Evolutionary conservation across 208 protist genomes (phyloP).

Genomic region (Borovskyia barvae): DNA sequence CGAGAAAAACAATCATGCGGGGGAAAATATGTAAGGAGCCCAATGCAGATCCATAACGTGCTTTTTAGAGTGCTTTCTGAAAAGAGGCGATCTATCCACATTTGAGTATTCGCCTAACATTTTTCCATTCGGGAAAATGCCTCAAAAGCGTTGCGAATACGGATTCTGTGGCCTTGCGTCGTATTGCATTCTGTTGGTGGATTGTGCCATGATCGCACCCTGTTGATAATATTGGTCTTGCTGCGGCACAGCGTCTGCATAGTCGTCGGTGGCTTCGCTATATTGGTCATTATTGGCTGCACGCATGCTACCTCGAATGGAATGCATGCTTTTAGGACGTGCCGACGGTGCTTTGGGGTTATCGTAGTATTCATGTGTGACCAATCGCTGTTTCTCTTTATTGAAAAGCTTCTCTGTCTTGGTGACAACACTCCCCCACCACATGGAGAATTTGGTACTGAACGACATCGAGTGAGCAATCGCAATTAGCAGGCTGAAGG

Average conservation of each 20-base stretch:
- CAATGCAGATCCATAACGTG: no score
- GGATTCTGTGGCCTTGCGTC: no score
- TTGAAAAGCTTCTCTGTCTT: conserved; percentile 55
- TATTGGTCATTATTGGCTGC: conserved; percentile 1
- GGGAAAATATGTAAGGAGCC: neutral
- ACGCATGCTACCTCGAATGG: conserved; percentile 41
- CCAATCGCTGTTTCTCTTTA: conserved; percentile 55
- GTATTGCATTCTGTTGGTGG: no score
- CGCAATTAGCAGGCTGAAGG: neutral
- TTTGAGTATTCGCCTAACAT: no score
- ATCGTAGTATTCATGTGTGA: conserved; percentile 63
- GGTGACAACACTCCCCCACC: conserved; percentile 53
- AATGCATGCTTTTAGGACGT: conserved; percentile 46
- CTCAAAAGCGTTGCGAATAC: no score
- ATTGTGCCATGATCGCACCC: no score
- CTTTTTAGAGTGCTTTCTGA: no score
- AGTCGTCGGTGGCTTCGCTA: conserved; percentile 11
- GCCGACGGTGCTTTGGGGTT: conserved; percentile 37
- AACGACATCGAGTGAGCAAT: conserved; percentile 50
- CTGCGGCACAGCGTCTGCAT: no score
- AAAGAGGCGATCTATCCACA: no score
- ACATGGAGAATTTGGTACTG: conserved; percentile 63
- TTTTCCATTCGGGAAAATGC: no score
- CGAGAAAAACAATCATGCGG: no score
- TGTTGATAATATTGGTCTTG: no score